Evolutionary conservation across 176 grass and related monocot genomes (phyloP), one percentile per base, ranked within the genome.

Genomic region (Alloteropsis semialata): DNA sequence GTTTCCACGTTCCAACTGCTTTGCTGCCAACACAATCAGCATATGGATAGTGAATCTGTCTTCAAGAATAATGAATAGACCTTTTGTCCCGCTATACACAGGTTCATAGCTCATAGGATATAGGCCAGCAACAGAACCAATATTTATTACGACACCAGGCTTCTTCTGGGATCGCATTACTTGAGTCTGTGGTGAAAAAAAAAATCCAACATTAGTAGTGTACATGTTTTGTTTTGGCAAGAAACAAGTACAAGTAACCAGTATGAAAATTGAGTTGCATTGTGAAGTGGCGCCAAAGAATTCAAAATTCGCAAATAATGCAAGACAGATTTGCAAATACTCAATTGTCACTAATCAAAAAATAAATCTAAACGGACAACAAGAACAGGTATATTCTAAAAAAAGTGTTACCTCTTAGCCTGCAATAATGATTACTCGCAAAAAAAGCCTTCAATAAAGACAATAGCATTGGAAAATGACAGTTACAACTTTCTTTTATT

Each of bases 121-220:
- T 49, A 93, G 59, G 57, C 89, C 94, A 56, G 91, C 69, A 65
- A 89, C 94, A 73, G 91, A 97, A 33, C 91, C 91, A 15, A 93
- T 72, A 83, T 97, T 97, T 91, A 97, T 54, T 93, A 97, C 87
- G 68, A 89, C 91, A 84, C 94, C 91, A 58, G 81, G 77, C 84
- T 79, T 97, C 57, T 93, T 91, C 63, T 69, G 86, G 64, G 86
- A 74, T 53, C 78, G 72, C 94, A 93, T 97, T 78, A 89, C 89
- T 86, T 91, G 89, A 83, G 82, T 88, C 91, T 97, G 84, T 54
- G 56, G 30, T 69, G 46, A 76, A 21, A 70, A 55, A 86, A 81
- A 25, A 76, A 76, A 79, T 5, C 5, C 22, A 75, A 67, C 10
- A 81, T 67, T 29, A 81, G 5, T 67, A 74, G 69, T 68, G 11